Conservation (phyloP, 495 filamentous ascomycete genomes). For the Podospora comata region DNA sequence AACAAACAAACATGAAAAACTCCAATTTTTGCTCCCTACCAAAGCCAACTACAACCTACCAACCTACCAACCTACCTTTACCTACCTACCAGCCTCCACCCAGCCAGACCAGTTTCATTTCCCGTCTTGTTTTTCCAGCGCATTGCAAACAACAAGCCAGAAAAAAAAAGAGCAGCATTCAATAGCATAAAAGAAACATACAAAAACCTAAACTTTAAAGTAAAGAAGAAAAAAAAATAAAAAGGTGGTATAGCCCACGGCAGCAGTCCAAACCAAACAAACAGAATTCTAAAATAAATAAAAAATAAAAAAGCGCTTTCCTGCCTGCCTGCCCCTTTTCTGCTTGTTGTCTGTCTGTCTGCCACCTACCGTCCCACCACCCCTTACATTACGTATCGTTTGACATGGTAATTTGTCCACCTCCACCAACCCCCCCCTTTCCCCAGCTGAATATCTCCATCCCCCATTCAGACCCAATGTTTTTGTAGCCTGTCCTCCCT, state of each 20-base stretch:
- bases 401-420: no score
- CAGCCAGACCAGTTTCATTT: neutral
- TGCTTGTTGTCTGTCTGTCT: neutral
- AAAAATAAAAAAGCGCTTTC: neutral
- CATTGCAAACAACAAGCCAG: neutral
- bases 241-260: neutral
- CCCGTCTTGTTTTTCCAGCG: neutral
- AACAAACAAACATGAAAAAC: slow-evolving; percentile 1
- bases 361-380: no score
- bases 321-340: neutral
- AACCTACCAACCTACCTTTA: neutral
- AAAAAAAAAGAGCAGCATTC: neutral
- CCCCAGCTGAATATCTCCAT: neutral
- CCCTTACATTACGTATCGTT: neutral
- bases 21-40: neutral
- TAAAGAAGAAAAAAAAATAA: slow-evolving; percentile 9
- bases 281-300: neutral
- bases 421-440: no score
- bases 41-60: neutral
- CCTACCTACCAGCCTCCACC: neutral
- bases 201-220: neutral
- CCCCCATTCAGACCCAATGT: neutral
- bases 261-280: neutral
- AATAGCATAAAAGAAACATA: neutral
- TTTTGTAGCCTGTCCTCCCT: neutral